A percentile compares a stretch with the other conserved stretches of the same genome.
Conservation (phyloP, 768 basidiomycete genomes). For the Leccinum longicurvipes region DNA sequence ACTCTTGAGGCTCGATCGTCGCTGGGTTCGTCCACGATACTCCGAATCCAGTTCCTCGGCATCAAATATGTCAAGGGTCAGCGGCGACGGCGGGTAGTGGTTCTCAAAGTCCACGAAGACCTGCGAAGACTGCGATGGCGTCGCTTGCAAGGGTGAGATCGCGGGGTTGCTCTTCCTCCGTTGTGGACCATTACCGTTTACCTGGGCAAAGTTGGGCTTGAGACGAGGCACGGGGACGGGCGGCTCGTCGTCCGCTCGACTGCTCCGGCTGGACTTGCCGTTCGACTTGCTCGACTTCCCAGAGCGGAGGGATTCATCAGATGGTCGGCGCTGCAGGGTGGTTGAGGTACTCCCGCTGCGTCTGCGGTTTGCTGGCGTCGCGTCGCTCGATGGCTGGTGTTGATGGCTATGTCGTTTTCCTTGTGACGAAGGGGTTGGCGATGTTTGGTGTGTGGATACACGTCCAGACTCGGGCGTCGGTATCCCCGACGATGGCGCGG, state of each 20-base stretch:
- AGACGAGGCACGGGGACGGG: slow-evolving; percentile 32
- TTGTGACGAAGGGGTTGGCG: slow-evolving; percentile 17
- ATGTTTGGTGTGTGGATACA: slow-evolving; percentile 25
- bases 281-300: slow-evolving; percentile 36
- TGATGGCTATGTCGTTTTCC: slow-evolving; percentile 27
- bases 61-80: slow-evolving; percentile 23
- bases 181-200: slow-evolving; percentile 22
- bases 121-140: slow-evolving; percentile 27
- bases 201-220: slow-evolving; percentile 24
- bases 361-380: slow-evolving; percentile 19
- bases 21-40: slow-evolving; percentile 25
- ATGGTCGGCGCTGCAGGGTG: slow-evolving; percentile 29
- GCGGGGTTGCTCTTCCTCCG: slow-evolving; percentile 55
- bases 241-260: slow-evolving; percentile 25
- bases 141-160: slow-evolving; percentile 19
- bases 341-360: slow-evolving; percentile 28
- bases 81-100: slow-evolving; percentile 27
- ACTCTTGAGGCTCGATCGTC: slow-evolving; percentile 32
- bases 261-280: slow-evolving; percentile 31
- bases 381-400: slow-evolving; percentile 28
- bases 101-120: slow-evolving; percentile 25
- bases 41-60: slow-evolving; percentile 24
- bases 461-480: slow-evolving; percentile 22
- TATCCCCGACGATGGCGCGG: slow-evolving; percentile 13
- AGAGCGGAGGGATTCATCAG: slow-evolving; percentile 41